A percentile compares a stretch with the other conserved stretches of the same genome.
Evolutionary conservation across 2,329 filamentous ascomycete genomes (phyloP).

Genomic region (Ophiostoma himal-ulmi): DNA sequence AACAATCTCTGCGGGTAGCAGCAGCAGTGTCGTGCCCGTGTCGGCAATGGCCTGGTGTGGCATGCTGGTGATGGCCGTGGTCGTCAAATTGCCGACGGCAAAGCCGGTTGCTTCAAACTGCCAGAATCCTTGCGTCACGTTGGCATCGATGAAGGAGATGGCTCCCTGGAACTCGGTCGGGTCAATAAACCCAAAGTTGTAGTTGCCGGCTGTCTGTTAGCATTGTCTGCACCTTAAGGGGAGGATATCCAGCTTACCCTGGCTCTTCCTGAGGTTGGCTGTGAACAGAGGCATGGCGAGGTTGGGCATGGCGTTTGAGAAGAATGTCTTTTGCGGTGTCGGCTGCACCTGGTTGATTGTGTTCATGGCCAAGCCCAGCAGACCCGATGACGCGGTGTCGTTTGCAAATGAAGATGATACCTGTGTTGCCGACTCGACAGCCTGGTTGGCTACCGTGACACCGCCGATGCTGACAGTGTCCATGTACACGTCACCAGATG

Average conservation of each 20-base stretch:
- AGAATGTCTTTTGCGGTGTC: slow-evolving; percentile 39
- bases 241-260: slow-evolving; percentile 29
- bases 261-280: slow-evolving; percentile 33
- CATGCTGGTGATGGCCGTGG: slow-evolving; percentile 29
- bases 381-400: slow-evolving; percentile 37
- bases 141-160: slow-evolving; percentile 47
- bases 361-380: slow-evolving; percentile 43
- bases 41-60: slow-evolving; percentile 36
- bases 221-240: background rate
- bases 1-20: slow-evolving; percentile 35
- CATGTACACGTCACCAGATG: slow-evolving; percentile 39
- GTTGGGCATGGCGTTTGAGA: slow-evolving; percentile 32
- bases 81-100: slow-evolving; percentile 35
- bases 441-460: slow-evolving; percentile 38
- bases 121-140: slow-evolving; percentile 50
- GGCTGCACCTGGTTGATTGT: slow-evolving; percentile 41
- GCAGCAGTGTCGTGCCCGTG: slow-evolving; percentile 40
- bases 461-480: slow-evolving; percentile 41
- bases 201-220: slow-evolving; percentile 31
- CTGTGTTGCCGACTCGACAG: slow-evolving; percentile 39
- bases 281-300: slow-evolving; percentile 33
- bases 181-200: slow-evolving; percentile 56
- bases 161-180: slow-evolving; percentile 46
- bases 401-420: slow-evolving; percentile 39
- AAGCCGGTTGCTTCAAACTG: slow-evolving; percentile 47